phyloP scores from a whole-genome alignment of 2,329 filamentous ascomycete species.

The Epichloe bromicola region DNA sequence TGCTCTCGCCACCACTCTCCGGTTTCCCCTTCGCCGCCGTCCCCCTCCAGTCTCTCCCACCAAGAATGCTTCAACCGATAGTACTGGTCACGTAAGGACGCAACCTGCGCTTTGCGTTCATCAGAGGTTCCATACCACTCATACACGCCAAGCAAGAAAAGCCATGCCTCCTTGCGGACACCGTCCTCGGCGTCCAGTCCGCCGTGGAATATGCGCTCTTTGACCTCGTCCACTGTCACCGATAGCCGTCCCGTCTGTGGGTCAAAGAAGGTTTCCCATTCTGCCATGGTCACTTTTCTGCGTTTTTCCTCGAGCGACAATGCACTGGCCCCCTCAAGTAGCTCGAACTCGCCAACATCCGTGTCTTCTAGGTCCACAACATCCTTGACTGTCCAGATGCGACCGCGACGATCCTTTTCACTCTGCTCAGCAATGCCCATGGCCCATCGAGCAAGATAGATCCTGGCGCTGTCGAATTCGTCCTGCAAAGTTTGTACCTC shows the following conservation, averaged over 20 bases:
- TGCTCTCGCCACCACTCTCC: constrained; percentile 97
- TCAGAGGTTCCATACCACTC: constrained; percentile 85
- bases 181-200: constrained; percentile 81
- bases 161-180: constrained; percentile 91
- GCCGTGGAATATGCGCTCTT: constrained; percentile 94
- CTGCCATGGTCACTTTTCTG: constrained; percentile 63
- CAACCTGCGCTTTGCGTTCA: constrained; percentile 70
- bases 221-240: constrained; percentile 81
- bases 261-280: constrained; percentile 92
- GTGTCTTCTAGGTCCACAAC: constrained; percentile 90
- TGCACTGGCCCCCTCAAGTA: constrained; percentile 67
- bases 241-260: constrained; percentile 57
- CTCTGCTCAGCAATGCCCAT: constrained; percentile 98
- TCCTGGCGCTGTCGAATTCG: constrained; percentile 89
- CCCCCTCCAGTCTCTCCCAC: constrained; percentile 89
- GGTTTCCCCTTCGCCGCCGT: constrained; percentile 65
- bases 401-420: constrained; percentile 69
- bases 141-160: constrained; percentile 83
- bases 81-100: constrained; percentile 83
- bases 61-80: constrained; percentile 85
- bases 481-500: constrained; percentile 93
- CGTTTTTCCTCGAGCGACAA: constrained; percentile 65
- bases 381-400: constrained; percentile 88
- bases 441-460: constrained; percentile 93
- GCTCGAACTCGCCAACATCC: constrained; percentile 89